A percentile compares a stretch with the other conserved stretches of the same genome.
Evolutionary conservation across 2,329 filamentous ascomycete species (phyloP).

Genomic region (Colletotrichum sublineola): DNA sequence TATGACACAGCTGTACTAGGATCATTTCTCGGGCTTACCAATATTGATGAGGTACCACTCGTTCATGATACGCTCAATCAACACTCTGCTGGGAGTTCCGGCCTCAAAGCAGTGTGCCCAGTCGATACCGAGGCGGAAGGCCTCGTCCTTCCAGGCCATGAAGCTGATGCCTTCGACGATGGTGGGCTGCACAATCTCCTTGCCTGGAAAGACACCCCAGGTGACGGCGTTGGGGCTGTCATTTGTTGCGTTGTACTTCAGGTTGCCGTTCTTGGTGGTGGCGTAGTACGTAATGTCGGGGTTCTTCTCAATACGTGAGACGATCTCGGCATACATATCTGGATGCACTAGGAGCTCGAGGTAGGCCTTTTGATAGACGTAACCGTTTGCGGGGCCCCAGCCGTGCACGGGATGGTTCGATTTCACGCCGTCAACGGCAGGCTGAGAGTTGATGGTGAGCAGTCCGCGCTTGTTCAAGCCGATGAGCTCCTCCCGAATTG

Average conservation of each 20-base stretch:
- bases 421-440: slow-evolving; percentile 90
- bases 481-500: slow-evolving; percentile 82
- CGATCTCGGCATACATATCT: slow-evolving; percentile 80
- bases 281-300: slow-evolving; percentile 94
- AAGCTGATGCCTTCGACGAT: slow-evolving; percentile 98
- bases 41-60: slow-evolving; percentile 97
- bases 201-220: slow-evolving; percentile 98
- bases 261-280: slow-evolving; percentile 84
- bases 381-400: slow-evolving; percentile 95
- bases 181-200: slow-evolving; percentile 99
- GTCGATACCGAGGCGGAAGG: slow-evolving; percentile 90
- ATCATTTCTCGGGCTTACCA: slow-evolving; percentile 67
- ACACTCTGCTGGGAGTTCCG: slow-evolving; percentile 78
- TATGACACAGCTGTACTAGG: slow-evolving; percentile 2
- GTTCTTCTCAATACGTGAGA: slow-evolving; percentile 81
- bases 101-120: slow-evolving; percentile 93
- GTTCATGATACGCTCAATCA: slow-evolving; percentile 88
- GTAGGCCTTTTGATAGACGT: slow-evolving; percentile 98
- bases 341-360: slow-evolving; percentile 91
- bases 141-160: slow-evolving; percentile 98
- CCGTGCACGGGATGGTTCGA: slow-evolving; percentile 89
- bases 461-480: slow-evolving; percentile 88
- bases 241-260: slow-evolving; percentile 83
- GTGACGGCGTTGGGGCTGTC: slow-evolving; percentile 98
- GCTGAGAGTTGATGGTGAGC: slow-evolving; percentile 97